Evolutionary conservation across 2,329 filamentous ascomycete genomes (phyloP), one percentile per base, ranked within the genome.

Genomic region (Dactylellina cionopaga): DNA sequence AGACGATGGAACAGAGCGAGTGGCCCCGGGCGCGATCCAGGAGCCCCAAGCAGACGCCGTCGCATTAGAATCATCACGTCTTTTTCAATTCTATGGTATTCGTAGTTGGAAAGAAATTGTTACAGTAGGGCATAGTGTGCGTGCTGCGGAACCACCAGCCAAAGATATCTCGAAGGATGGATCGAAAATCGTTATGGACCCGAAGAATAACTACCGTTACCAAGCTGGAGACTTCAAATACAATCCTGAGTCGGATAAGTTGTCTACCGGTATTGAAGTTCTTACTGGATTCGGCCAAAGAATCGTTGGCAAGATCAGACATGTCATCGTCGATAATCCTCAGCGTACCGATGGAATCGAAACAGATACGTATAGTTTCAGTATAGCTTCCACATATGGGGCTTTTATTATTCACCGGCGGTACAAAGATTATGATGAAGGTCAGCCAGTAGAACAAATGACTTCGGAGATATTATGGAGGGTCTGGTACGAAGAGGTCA

Each of bases 381-480:
- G 13, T 3, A 56, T 56, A 2, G 33, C 15, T 17, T 4, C 5
- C 5, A 13, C 43, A 19, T 13, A 43, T 7, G 33, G 33, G 9
- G 19, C 27, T 6, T 15, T 56, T 2, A 27, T 44, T 2, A 27
- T 68, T 2, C 52, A 58, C 25, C 25, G 3, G 5, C 13, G 27
- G 4, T 59, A 33, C 25, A 68, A 68, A 27, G n/a, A 24, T 13
- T 27, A 4, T 3, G 63, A 59, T 25, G 2, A 10, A 5, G 63
- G 22, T 10, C 17, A 13, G 1, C 41, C 41, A 1, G 46, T 15
- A 7, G 52, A 58, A 11, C 7, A 52, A 5, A 15, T 15, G 11
- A 41, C 35, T 33, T 68, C 63, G 0, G 63, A 68, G 25, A 29
- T 68, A 15, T 15, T 58, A n/a, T 68, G 41, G n/a, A 33, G 54